These are phyloP conservation scores for Salisapilia sapeloensis DNA, from an alignment of 352 stramenopile genomes.

Conservation along the genomic window DNA sequence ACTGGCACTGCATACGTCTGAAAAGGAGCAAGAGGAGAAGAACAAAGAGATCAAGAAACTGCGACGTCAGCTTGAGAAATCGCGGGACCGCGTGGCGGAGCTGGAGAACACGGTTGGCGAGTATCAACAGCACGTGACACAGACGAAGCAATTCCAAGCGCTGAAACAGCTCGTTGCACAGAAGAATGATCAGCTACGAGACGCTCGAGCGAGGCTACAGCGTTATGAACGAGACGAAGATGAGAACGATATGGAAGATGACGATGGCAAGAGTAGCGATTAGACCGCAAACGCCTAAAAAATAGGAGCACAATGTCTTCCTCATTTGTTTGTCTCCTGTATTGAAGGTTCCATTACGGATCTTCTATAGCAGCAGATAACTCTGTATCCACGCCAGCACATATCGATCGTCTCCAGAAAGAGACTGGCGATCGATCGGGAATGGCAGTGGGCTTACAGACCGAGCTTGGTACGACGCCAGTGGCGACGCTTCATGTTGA, in stretches of 20 bases:
- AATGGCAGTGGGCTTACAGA: slow-evolving; percentile 81
- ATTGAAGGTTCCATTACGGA: neutral
- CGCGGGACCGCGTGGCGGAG: slow-evolving; percentile 28
- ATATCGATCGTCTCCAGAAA: neutral
- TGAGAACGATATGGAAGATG: slow-evolving; percentile 31
- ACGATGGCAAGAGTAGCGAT: slow-evolving; percentile 11
- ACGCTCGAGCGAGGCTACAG: slow-evolving; percentile 41
- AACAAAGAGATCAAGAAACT: slow-evolving; percentile 27
- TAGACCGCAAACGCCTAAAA: neutral
- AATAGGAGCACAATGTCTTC: slow-evolving; percentile 1
- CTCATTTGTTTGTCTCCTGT: slow-evolving; percentile 4
- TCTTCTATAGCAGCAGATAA: neutral
- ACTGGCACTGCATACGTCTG: slow-evolving; percentile 21
- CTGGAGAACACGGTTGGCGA: slow-evolving; percentile 43
- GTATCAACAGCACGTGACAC: slow-evolving; percentile 37
- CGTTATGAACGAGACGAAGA: slow-evolving; percentile 60
- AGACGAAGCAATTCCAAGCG: slow-evolving; percentile 71
- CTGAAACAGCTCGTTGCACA: slow-evolving; percentile 68
- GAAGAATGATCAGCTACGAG: slow-evolving; percentile 70
- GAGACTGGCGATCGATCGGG: neutral
- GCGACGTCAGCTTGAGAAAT: slow-evolving; percentile 35
- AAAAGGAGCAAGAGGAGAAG: slow-evolving; percentile 28
- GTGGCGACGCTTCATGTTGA: slow-evolving; percentile 99
- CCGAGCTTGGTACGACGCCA: slow-evolving; percentile 99
- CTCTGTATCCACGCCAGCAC: neutral